A percentile compares a stretch with the other conserved stretches of the same genome.
Evolutionary conservation across 2,329 filamentous ascomycete genomes (phyloP).

Genomic region (Hymenoscyphus scutula): DNA sequence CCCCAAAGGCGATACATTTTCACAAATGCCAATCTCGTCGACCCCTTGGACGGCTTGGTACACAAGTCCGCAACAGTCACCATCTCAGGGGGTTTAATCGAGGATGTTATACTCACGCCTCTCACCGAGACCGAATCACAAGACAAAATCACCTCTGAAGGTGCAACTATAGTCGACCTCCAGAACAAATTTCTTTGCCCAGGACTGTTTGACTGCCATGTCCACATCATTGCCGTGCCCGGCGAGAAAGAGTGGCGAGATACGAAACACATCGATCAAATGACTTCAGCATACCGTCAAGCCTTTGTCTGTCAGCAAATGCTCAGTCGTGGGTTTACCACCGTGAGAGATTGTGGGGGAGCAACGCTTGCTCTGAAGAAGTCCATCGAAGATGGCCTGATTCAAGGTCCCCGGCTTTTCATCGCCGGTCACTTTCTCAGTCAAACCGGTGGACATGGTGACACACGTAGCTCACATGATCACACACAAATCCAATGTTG

Average conservation of each 20-base stretch:
- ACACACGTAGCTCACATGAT: constrained; percentile 45
- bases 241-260: constrained; percentile 36
- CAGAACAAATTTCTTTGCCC: constrained; percentile 46
- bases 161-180: constrained; percentile 34
- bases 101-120: neutral
- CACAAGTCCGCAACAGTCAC: constrained; percentile 35
- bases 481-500: constrained; percentile 4
- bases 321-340: constrained; percentile 56
- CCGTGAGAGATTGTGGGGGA: constrained; percentile 56
- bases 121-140: neutral
- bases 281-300: constrained; percentile 36
- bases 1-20: constrained; percentile 29
- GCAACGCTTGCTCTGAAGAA: constrained; percentile 53
- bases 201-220: constrained; percentile 51
- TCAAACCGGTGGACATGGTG: constrained; percentile 57
- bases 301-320: constrained; percentile 49
- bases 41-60: constrained; percentile 38
- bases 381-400: constrained; percentile 52
- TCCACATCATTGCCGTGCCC: constrained; percentile 45
- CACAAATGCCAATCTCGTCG: constrained; percentile 44
- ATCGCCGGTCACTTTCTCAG: constrained; percentile 51
- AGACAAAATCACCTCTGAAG: neutral
- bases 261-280: neutral
- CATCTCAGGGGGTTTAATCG: constrained; percentile 38
- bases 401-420: constrained; percentile 54